phyloP scores from a whole-genome alignment of 2,329 filamentous ascomycete genomes.

The Nakataea oryzae region DNA sequence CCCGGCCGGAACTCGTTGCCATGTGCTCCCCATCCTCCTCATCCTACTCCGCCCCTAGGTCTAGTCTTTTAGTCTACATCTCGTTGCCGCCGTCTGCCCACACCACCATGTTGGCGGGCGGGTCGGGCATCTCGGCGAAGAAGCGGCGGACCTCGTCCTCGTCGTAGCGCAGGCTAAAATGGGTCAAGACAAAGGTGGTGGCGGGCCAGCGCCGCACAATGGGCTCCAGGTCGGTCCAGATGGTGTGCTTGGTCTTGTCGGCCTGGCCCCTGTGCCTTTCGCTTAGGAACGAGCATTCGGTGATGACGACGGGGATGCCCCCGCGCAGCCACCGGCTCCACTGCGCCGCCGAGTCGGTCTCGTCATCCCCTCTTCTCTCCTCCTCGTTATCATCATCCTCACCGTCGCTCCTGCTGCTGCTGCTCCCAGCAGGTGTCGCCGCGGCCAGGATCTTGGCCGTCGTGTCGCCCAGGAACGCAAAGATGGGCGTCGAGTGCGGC shows the following conservation, averaged over 20 bases:
- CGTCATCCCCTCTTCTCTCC: too few species aligned
- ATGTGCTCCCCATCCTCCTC: too few species aligned
- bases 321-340: constrained; percentile 21
- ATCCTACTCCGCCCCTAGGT: too few species aligned
- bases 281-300: constrained; percentile 36
- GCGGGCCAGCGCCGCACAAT: constrained; percentile 29
- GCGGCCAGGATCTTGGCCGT: constrained; percentile 27
- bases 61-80: not conserved
- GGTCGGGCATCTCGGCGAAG: constrained; percentile 26
- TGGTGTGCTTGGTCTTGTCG: constrained; percentile 33
- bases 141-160: constrained; percentile 28
- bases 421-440: constrained; percentile 14
- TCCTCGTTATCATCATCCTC: too few species aligned
- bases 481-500: constrained; percentile 25
- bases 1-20: too few species aligned
- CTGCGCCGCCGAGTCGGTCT: not conserved
- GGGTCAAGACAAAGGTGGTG: constrained; percentile 34
- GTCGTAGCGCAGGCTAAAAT: constrained; percentile 35
- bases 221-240: constrained; percentile 32
- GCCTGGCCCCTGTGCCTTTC: constrained; percentile 32
- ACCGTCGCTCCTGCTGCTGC: too few species aligned
- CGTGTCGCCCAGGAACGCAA: constrained; percentile 38
- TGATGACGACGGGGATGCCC: constrained; percentile 33
- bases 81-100: constrained; percentile 30
- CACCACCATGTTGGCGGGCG: constrained; percentile 31